A percentile compares a stretch with the other conserved stretches of the same genome.
Evolutionary conservation across 1,139 yeast species (phyloP).

Genomic region (Yamadazyma diddensiae): DNA sequence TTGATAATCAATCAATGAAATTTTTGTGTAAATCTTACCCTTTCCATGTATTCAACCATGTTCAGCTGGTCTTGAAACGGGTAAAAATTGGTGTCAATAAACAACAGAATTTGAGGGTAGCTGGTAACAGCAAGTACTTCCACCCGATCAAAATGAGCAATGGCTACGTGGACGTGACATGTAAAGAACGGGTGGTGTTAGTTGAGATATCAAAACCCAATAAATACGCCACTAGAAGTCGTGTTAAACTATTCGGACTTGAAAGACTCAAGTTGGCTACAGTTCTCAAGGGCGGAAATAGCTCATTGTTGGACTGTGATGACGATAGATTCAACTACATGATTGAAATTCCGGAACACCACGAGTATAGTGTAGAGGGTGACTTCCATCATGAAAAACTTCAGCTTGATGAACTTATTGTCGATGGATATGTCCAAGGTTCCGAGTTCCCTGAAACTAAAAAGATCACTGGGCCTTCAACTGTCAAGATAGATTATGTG

Average conservation of each 20-base stretch:
- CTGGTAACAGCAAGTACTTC: conserved; percentile 32
- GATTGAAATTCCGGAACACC: conserved; percentile 1
- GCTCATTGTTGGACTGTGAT: neutral
- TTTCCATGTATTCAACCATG: conserved; percentile 15
- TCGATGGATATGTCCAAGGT: conserved; percentile 6
- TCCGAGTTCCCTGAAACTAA: conserved; percentile 1
- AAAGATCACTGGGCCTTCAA: neutral
- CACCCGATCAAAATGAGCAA: conserved; percentile 6
- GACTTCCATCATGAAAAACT: neutral
- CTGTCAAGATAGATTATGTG: conserved; percentile 1
- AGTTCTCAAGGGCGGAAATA: neutral
- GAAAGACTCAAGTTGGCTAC: conserved; percentile 4
- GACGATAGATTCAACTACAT: conserved; percentile 4
- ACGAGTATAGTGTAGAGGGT: neutral
- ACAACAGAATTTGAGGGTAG: conserved; percentile 17
- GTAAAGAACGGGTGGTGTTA: conserved; percentile 12
- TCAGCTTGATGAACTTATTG: neutral
- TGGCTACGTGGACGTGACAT: neutral
- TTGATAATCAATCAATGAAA: neutral
- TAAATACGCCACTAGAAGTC: conserved; percentile 19
- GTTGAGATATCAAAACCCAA: conserved; percentile 31
- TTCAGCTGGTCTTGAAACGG: conserved; percentile 20
- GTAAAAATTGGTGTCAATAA: conserved; percentile 16
- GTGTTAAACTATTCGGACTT: conserved; percentile 28
- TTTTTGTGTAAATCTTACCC: neutral